Evolutionary conservation across 1,139 yeast species (phyloP).

Genomic region (Zygoascus meyerae): DNA sequence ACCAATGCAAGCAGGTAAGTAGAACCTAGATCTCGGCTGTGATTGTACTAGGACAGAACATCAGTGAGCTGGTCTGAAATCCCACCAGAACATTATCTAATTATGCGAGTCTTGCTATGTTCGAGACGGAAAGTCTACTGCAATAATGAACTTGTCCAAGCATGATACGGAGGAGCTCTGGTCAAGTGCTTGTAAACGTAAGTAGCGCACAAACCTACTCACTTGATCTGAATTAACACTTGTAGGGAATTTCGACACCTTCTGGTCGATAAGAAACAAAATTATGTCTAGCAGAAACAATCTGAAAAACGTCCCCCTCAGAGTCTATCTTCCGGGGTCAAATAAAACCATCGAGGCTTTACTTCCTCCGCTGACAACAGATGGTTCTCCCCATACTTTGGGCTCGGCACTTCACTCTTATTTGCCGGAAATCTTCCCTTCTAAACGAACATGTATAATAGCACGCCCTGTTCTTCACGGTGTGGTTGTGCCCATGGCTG

Average conservation of each 20-base stretch:
- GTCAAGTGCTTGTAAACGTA: conserved; percentile 40
- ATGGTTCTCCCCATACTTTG: conserved; percentile 31
- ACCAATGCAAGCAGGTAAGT: conserved; percentile 75
- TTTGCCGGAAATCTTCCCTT: conserved; percentile 45
- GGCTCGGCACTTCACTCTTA: conserved; percentile 39
- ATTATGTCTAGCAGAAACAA: conserved; percentile 34
- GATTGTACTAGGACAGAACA: too few species aligned
- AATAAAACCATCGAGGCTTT: conserved; percentile 47
- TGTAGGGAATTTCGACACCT: conserved; percentile 30
- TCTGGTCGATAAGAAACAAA: conserved; percentile 36
- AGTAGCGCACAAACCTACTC: conserved; percentile 9
- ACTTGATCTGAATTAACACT: conserved; percentile 7
- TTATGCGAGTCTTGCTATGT: conserved; percentile 38
- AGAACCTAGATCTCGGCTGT: too few species aligned
- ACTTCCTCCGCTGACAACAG: conserved; percentile 30
- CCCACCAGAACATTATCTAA: neutral
- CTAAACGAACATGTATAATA: conserved; percentile 29
- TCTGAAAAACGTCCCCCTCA: conserved; percentile 51
- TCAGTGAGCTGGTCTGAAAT: too few species aligned
- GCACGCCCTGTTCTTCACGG: conserved; percentile 61
- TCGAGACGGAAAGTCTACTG: conserved; percentile 65
- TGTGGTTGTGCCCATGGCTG: conserved; percentile 43
- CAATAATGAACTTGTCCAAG: conserved; percentile 67
- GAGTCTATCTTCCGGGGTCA: conserved; percentile 50
- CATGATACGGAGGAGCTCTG: conserved; percentile 53